These are phyloP conservation scores for Plasmodium inui DNA, from an alignment of 169 alveolate genomes.

Conservation along the genomic window DNA sequence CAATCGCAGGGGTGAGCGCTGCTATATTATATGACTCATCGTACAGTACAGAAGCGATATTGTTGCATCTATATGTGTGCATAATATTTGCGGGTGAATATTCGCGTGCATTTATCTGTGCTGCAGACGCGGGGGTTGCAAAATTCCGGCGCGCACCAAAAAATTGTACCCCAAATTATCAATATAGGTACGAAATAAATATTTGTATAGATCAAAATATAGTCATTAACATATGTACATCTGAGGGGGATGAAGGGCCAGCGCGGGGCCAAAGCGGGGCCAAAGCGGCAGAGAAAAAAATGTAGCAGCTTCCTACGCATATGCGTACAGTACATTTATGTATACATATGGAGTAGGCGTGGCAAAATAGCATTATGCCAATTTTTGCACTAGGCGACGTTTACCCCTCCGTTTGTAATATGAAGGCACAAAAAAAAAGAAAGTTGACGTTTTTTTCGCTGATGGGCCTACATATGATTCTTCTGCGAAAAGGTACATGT, in stretches of 20 bases:
- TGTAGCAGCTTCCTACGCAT: not conserved
- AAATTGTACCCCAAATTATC: not conserved
- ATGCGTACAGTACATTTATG: not conserved
- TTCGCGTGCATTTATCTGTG: too few species aligned
- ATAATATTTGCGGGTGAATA: too few species aligned
- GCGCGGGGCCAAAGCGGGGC: not conserved
- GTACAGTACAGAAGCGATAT: not conserved
- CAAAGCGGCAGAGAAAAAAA: not conserved
- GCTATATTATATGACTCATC: not conserved
- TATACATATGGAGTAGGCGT: not conserved
- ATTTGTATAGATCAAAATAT: not conserved
- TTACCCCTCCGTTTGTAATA: not conserved
- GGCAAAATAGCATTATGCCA: not conserved
- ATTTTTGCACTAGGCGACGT: not conserved
- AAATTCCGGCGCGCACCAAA: not conserved
- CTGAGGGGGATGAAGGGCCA: not conserved
- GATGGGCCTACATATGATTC: not conserved
- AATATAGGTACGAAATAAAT: not conserved
- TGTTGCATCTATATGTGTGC: not conserved
- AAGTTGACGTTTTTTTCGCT: not conserved
- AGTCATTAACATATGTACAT: not conserved
- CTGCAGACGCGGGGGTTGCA: not conserved
- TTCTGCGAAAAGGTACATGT: not conserved
- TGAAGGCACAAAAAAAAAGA: not conserved
- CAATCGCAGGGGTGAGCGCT: not conserved